These are phyloP conservation scores for Peniophora sp. DNA, from an alignment of 1,284 basidiomycete species.

Conservation along the genomic window DNA sequence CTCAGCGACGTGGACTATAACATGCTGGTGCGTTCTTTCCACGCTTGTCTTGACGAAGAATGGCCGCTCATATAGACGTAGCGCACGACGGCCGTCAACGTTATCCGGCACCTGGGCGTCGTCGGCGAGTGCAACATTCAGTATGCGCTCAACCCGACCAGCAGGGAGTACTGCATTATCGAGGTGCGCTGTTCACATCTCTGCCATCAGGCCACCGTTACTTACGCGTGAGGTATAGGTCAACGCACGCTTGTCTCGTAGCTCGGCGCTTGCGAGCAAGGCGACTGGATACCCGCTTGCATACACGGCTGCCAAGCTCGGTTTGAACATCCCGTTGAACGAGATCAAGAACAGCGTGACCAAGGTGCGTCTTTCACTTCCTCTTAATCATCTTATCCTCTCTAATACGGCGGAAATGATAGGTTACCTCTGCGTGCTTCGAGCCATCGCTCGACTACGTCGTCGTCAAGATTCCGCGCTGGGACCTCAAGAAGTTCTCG, in stretches of 20 bases:
- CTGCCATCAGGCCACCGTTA: neutral
- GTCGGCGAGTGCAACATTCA: conserved; percentile 99
- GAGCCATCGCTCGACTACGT: conserved; percentile 97
- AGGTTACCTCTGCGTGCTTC: conserved; percentile 85
- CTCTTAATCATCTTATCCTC: too few relatives aligned
- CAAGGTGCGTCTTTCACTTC: conserved; percentile 56
- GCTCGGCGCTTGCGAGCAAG: conserved; percentile 96
- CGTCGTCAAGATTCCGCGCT: conserved; percentile 97
- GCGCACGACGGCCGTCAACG: conserved; percentile 93
- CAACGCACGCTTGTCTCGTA: conserved; percentile 97
- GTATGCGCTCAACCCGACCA: conserved; percentile 93
- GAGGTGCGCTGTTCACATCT: conserved; percentile 47
- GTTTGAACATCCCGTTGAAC: conserved; percentile 93
- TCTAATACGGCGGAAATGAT: too few relatives aligned
- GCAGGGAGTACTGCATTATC: conserved; percentile 97
- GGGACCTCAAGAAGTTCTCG: conserved; percentile 98
- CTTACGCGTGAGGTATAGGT: conserved; percentile 45
- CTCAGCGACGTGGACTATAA: conserved; percentile 98
- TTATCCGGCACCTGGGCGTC: conserved; percentile 95
- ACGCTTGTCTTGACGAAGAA: too few relatives aligned
- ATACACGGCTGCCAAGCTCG: conserved; percentile 97
- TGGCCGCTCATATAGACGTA: too few relatives aligned
- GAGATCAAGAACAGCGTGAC: conserved; percentile 98
- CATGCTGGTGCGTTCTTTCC: conserved; percentile 58
- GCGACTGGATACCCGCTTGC: conserved; percentile 98